A percentile compares a stretch with the other conserved stretches of the same genome.
These are phyloP conservation scores for Magnolia kwangsiensis DNA, from an alignment of 164 flowering plant species.

Conservation along the genomic window DNA sequence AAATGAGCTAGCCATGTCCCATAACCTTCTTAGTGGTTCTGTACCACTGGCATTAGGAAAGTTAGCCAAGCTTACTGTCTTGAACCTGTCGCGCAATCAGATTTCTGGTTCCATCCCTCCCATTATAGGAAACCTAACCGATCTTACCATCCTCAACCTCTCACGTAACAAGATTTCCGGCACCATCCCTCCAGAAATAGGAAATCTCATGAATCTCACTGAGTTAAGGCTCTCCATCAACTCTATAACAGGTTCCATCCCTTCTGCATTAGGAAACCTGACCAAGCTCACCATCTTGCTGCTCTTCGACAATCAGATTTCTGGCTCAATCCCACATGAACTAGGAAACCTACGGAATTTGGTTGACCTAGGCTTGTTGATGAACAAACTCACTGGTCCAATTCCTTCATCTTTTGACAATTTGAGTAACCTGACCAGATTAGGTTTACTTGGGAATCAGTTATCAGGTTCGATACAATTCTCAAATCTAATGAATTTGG, in stretches of 20 bases:
- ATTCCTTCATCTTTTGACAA: neutral
- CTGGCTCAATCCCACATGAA: neutral
- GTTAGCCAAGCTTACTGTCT: neutral
- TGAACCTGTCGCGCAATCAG: neutral
- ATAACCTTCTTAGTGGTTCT: conserved; percentile 18
- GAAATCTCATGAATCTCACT: conserved; percentile 8
- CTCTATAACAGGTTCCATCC: neutral
- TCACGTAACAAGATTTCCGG: conserved; percentile 16
- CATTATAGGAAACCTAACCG: conserved; percentile 18
- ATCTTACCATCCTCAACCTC: conserved; percentile 6
- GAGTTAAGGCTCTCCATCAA: neutral
- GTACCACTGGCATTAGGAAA: conserved; percentile 13
- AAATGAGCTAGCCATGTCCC: conserved; percentile 17
- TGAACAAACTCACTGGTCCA: conserved; percentile 4
- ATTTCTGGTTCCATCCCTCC: conserved; percentile 7
- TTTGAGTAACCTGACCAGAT: conserved; percentile 6
- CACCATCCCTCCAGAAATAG: conserved; percentile 18
- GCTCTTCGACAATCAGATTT: conserved; percentile 1
- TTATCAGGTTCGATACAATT: neutral
- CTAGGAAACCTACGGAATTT: neutral
- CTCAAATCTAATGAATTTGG: neutral
- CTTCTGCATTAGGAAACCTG: conserved; percentile 3
- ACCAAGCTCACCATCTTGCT: neutral
- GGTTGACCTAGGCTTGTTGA: conserved; percentile 2
- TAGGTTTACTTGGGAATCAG: conserved; percentile 1